Base-by-base conservation (phyloP, 768 basidiomycete species). In the Leccinum arenicola region DNA sequence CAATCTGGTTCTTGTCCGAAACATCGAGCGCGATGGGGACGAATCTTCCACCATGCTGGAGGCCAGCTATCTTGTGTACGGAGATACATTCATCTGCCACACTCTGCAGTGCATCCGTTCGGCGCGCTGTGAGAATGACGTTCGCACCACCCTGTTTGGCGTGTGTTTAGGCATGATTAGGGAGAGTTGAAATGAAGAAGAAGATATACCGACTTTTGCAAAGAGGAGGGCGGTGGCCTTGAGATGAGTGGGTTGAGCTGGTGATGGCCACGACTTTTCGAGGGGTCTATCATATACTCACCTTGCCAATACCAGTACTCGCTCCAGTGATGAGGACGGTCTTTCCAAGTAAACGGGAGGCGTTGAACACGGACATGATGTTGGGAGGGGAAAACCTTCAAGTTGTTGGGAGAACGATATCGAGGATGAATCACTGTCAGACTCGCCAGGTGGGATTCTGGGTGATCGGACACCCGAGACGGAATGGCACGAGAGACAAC, bases 311-410 rank as follows among this genome's bases (percentile, higher is more conserved):
- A 48, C 94, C 94, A 47, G 88, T 84, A 70, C 89, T 91, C 4
- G 94, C 93, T 21, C 94, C 94, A 29, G 94, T 96, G 61, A 96
- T 82, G 52, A 96, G 82, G 58, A 93, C 89, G 35, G 87, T 92
- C 75, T 94, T 93, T 67, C 88, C 89, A 43, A 88, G 71, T n/a
- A 94, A 76, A 66, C 89, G 85, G 54, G 89, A 83, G 47, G 88
- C 80, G 71, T 89, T 89, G 82, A 94, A 94, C 54, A 94, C 73
- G 33, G 90, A 87, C 90, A 91, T 91, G 25, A 27, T 27, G 55
- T 60, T 68, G 67, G 64, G 61, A 56, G 45, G 21, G 40, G 40
- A 47, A 25, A 29, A 12, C 14, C 6, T 49, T 23, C 21, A 23
- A 23, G 21, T 23, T 36, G 50, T 11, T 36, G 50, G 38, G 25